A percentile compares a stretch with the other conserved stretches of the same genome.
phyloP scores from a whole-genome alignment of 2,329 filamentous ascomycete genomes.

The Alternaria ethzedia region DNA sequence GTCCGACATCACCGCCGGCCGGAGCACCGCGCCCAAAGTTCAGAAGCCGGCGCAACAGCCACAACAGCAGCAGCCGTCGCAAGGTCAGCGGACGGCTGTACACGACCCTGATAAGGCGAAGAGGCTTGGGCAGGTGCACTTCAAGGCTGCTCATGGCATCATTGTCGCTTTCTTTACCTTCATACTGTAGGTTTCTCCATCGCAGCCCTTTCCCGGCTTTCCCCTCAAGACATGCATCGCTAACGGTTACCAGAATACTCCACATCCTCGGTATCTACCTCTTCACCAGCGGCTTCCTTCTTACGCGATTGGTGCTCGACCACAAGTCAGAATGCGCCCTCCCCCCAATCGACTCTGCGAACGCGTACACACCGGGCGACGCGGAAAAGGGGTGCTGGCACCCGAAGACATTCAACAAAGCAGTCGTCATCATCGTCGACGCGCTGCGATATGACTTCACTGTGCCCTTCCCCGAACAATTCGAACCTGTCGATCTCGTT shows the following conservation, averaged over 20 bases:
- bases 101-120: constrained; percentile 37
- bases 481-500: constrained; percentile 49
- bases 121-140: constrained; percentile 55
- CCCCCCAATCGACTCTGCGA: constrained; percentile 66
- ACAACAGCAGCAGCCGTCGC: constrained; percentile 30
- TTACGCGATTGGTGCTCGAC: constrained; percentile 82
- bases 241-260: constrained; percentile 61
- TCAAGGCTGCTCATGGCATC: constrained; percentile 60
- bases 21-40: constrained; percentile 40
- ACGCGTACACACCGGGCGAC: constrained; percentile 47
- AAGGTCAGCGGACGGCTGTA: constrained; percentile 5
- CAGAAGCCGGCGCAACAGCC: constrained; percentile 12
- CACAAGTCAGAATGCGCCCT: constrained; percentile 78
- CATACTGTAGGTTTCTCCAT: constrained; percentile 59
- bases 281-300: constrained; percentile 92
- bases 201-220: neutral
- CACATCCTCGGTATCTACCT: constrained; percentile 85
- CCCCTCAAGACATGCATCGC: neutral
- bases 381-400: constrained; percentile 85
- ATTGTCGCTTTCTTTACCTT: constrained; percentile 71
- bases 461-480: constrained; percentile 71
- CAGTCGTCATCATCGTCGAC: constrained; percentile 88
- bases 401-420: constrained; percentile 89
- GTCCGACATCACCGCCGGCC: constrained; percentile 46
- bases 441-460: constrained; percentile 97